Evolutionary conservation across 1,139 yeast genomes (phyloP), one percentile per base, ranked within the genome.

Genomic region (Nakaseomyces kungkrabaensis): DNA sequence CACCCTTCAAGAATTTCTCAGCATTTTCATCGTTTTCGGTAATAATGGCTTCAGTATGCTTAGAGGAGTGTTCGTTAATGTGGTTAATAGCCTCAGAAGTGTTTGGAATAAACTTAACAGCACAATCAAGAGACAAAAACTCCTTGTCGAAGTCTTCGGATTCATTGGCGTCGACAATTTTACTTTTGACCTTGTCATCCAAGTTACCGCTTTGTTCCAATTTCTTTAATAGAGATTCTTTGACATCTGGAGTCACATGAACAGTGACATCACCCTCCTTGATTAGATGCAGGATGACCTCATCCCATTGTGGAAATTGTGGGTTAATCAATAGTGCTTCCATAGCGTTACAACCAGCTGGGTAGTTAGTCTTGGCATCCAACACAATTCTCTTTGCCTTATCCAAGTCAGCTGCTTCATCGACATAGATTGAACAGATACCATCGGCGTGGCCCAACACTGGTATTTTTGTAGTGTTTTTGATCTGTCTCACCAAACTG

Each of bases 371-470:
- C 69, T 92, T 92, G 4, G 97, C 77, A 68, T 94, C 99, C 33
- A 88, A 77, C 4, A 81, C 74, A 34, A 94, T 78, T 53, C 79
- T 78, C 37, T 77, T 72, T 0, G 97, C 95, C 77, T 86, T 88
- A 13, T 68, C 75, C 11, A 85, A 58, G 59, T 88, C 90, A 3
- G 94, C 94, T 45, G 77, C 80, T 50, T 76, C 75, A 65, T 90
- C 95, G 31, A 90, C 74, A 63, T 81, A 94, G 22, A 90, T 79
- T 3, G 96, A 82, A 68, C 98, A 92, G 52, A 92, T 85, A 47
- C 99, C 99, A 68, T 92, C 98, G 8, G 99, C 98, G 67, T 94
- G 99, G 49, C 99, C 99, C 67, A 94, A 72, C 5, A 94, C 98
- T 4, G 98, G 97, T 58, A 94, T 94, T 66, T 89, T 88, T 32